Base-by-base conservation (phyloP, 2,329 filamentous ascomycete genomes). In the Scytalidium lignicola region DNA sequence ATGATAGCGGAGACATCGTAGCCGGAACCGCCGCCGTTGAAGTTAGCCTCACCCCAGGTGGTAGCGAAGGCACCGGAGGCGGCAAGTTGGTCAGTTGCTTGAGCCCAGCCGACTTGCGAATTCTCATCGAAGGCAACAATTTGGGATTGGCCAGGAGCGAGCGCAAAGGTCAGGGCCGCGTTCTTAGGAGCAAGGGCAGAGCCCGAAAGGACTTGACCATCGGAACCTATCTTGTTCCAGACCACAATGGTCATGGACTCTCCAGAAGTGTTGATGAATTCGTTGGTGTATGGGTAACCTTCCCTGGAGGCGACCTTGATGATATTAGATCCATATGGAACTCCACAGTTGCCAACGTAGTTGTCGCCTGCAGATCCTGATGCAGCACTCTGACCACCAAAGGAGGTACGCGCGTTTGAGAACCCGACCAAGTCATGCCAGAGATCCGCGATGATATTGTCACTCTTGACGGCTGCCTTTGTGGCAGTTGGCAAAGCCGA, bases 1-100 rank as follows among this genome's bases (percentile, higher is more conserved):
- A 57, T 52, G 50, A 65, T 65, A 28, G 60, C 60, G 7, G 62
- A 65, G 19, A 63, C 47, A 42, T 65, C 59, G 15, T 59, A 64
- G 50, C 61, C 62, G 37, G 49, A 55, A 10, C 61, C 62, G 20
- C 49, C 51, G 13, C 32, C 40, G 8, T 48, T n/a, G 41, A 61
- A 62, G 48, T 62, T 58, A 8, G 40, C 51, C 52, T 65, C 62
- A 10, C 57, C 58, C 58, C 58, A 65, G 9, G 54, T 58, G 7
- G 55, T 60, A 1, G 49, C 56, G 18, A 53, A 65, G 1, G 50
- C 52, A 29, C 61, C 60, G 9, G 57, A 58, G 2, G 19, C 39
- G 3, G 53, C 48, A 6, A 51, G 45, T 12, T 44, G 41, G 17
- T 10, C 40, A 22, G 18, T 37, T 1, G 56, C 53, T 41, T 65